These are phyloP conservation scores for Microdochium nivale DNA, from an alignment of 2,329 filamentous ascomycete genomes.

Conservation along the genomic window DNA sequence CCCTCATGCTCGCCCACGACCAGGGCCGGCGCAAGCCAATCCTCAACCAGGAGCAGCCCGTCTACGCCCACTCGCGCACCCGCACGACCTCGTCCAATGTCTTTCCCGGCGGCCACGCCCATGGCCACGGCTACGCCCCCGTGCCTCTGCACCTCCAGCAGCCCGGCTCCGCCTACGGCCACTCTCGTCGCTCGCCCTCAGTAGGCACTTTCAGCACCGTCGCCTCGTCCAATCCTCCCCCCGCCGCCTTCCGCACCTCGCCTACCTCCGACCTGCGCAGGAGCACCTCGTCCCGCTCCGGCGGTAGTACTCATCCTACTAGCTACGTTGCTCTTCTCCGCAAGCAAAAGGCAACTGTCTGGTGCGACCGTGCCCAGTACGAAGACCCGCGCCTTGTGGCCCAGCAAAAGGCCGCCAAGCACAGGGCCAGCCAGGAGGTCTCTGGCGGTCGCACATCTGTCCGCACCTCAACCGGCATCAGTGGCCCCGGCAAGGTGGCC, in stretches of 20 bases:
- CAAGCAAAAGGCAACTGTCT: conserved; percentile 95
- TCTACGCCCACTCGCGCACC: conserved; percentile 45
- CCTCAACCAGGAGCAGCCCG: conserved; percentile 15
- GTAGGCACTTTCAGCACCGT: conserved; percentile 62
- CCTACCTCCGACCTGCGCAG: conserved; percentile 55
- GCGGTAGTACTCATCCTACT: conserved; percentile 44
- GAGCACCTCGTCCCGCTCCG: conserved; percentile 74
- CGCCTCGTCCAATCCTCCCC: conserved; percentile 50
- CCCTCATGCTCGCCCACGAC: conserved; percentile 18
- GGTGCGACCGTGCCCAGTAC: conserved; percentile 90
- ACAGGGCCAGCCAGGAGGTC: conserved; percentile 77
- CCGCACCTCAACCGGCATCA: conserved; percentile 55
- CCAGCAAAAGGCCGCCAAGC: conserved; percentile 79
- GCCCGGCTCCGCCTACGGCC: conserved; percentile 18
- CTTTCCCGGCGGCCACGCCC: conserved; percentile 23
- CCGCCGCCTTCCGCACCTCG: conserved; percentile 47
- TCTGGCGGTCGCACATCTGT: conserved; percentile 47
- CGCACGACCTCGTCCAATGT: conserved; percentile 48
- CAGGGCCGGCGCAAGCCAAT: conserved; percentile 18
- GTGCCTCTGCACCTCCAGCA: conserved; percentile 24
- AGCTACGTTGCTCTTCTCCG: conserved; percentile 94
- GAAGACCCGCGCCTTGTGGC: conserved; percentile 80
- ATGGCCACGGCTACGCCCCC: conserved; percentile 12
- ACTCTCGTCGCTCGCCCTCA: conserved; percentile 51
- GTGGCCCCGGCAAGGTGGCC: conserved; percentile 55